Conservation (phyloP, 345 rosid species). For the Populus pruinosa region DNA sequence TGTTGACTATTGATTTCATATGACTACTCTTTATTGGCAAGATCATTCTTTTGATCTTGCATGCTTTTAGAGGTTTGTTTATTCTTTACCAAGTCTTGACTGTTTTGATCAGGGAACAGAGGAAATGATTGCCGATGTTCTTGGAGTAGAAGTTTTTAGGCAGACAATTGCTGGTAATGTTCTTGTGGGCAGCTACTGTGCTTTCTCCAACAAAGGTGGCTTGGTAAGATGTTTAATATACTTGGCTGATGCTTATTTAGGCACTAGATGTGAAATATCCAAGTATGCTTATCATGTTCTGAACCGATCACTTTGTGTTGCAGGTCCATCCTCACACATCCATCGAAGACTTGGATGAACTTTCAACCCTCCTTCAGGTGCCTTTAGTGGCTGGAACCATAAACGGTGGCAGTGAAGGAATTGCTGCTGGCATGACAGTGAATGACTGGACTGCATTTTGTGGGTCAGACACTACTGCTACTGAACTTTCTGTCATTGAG, state of each 20-base stretch:
- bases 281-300: neutral
- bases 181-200: conserved; percentile 89
- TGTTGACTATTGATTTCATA: neutral
- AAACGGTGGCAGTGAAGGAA: conserved; percentile 85
- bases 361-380: conserved; percentile 84
- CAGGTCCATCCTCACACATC: conserved; percentile 97
- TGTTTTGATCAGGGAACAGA: conserved; percentile 47
- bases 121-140: conserved; percentile 91
- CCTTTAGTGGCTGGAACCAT: conserved; percentile 63
- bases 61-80: no score
- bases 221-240: conserved; percentile 44
- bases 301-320: neutral
- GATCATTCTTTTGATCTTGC: no score
- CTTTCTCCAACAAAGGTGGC: conserved; percentile 86
- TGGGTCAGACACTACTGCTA: conserved; percentile 91
- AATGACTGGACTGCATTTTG: conserved; percentile 91
- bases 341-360: conserved; percentile 89
- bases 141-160: conserved; percentile 92
- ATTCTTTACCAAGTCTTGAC: neutral
- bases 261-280: neutral
- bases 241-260: neutral
- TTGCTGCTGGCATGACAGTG: conserved; percentile 77
- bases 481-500: conserved; percentile 84
- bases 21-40: neutral
- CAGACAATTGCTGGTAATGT: conserved; percentile 93